These are phyloP conservation scores for Solanum okadae DNA, from an alignment of 257 asterid species.

Conservation along the genomic window DNA sequence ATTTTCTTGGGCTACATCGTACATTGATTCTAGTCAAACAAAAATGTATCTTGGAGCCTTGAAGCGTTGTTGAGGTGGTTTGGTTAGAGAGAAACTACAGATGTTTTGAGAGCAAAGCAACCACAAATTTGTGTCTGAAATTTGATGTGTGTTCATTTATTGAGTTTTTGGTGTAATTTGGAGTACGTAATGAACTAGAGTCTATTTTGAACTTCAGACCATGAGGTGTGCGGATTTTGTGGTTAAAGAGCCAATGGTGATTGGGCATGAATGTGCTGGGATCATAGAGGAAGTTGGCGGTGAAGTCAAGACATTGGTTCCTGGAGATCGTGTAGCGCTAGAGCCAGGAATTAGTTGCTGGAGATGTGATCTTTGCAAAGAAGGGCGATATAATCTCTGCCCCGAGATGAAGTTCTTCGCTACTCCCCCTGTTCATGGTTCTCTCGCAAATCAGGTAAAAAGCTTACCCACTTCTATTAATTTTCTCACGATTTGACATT, in stretches of 20 bases:
- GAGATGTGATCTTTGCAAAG: conserved; percentile 66
- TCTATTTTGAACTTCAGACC: conserved; percentile 23
- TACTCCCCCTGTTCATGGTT: conserved; percentile 86
- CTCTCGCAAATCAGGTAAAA: conserved; percentile 84
- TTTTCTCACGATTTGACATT: background rate
- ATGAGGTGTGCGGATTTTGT: conserved; percentile 68
- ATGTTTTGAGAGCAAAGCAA: background rate
- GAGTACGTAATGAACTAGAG: background rate
- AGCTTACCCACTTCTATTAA: background rate
- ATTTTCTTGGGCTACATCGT: background rate
- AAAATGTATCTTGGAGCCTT: background rate
- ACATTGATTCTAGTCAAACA: background rate
- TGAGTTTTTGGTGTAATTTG: background rate
- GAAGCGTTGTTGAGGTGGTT: background rate
- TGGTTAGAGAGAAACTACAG: background rate
- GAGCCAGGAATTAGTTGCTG: conserved; percentile 89
- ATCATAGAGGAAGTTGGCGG: conserved; percentile 68
- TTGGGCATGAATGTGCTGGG: conserved; percentile 97
- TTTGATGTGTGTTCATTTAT: background rate
- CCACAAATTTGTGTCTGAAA: background rate
- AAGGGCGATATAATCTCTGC: conserved; percentile 86
- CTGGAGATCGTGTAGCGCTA: conserved; percentile 82
- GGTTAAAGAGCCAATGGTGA: conserved; percentile 92
- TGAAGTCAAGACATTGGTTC: conserved; percentile 47
- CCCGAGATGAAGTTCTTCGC: conserved; percentile 91